Percentiles rank a stretch among this genome's conserved stretches.
Evolutionary conservation across 2,329 filamentous ascomycete genomes (phyloP).

Genomic region (Fusarium nygamai): DNA sequence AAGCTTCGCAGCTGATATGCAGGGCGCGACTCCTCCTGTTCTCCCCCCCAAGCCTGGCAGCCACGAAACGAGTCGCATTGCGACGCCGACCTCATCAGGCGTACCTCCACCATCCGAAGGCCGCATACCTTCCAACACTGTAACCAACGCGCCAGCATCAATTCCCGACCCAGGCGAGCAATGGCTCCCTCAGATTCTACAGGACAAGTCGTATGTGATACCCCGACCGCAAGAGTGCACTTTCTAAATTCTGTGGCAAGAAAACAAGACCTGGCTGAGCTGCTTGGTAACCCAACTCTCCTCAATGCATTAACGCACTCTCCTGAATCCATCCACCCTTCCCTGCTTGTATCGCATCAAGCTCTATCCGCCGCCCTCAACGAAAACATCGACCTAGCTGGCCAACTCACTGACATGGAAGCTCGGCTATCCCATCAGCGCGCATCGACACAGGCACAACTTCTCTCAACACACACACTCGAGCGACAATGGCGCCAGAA

Average conservation of each 20-base stretch:
- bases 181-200: constrained; percentile 81
- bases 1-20: constrained; percentile 44
- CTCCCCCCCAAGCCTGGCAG: constrained; percentile 78
- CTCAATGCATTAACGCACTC: constrained; percentile 79
- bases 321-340: constrained; percentile 75
- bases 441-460: constrained; percentile 78
- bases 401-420: constrained; percentile 70
- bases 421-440: constrained; percentile 68
- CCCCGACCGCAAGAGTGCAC: background rate
- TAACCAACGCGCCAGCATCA: constrained; percentile 46
- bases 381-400: constrained; percentile 77
- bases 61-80: constrained; percentile 73
- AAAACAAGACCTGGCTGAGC: constrained; percentile 79
- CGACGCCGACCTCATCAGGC: constrained; percentile 66
- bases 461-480: constrained; percentile 84
- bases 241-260: constrained; percentile 53
- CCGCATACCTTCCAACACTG: constrained; percentile 23
- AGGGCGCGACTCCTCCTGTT: constrained; percentile 63
- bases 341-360: constrained; percentile 71
- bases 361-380: constrained; percentile 72
- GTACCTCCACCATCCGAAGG: constrained; percentile 55
- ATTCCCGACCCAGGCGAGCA: constrained; percentile 71
- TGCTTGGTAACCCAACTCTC: constrained; percentile 71
- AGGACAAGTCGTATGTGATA: constrained; percentile 79
- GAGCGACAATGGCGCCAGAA: constrained; percentile 94